Conservation (phyloP, 805 yeast genomes). For the Metschnikowia baotianmanensis region DNA sequence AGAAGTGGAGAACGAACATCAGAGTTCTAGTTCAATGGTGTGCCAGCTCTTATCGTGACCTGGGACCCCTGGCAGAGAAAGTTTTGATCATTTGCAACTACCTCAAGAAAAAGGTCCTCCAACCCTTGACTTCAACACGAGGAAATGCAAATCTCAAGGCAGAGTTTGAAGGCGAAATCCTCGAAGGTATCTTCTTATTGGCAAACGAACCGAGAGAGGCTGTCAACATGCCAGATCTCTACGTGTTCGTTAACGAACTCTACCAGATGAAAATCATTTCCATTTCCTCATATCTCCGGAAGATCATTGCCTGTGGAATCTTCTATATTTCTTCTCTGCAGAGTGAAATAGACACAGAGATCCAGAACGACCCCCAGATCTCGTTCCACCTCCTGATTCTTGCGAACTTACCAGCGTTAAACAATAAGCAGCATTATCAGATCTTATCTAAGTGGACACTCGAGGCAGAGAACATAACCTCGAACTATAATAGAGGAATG, state of each 20-base stretch:
- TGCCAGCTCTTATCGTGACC: constrained; percentile 35
- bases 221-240: constrained; percentile 27
- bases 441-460: constrained; percentile 49
- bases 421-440: constrained; percentile 54
- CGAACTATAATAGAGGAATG: constrained; percentile 40
- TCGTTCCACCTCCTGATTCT: constrained; percentile 54
- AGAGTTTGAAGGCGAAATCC: constrained; percentile 43
- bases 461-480: constrained; percentile 28
- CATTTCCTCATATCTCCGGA: constrained; percentile 68
- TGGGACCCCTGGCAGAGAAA: constrained; percentile 28
- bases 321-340: constrained; percentile 54
- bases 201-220: constrained; percentile 18
- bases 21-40: constrained; percentile 40
- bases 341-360: constrained; percentile 10
- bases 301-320: constrained; percentile 82
- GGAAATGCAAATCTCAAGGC: constrained; percentile 31
- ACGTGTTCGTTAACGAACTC: constrained; percentile 52
- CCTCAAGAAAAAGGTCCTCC: constrained; percentile 40
- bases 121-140: constrained; percentile 19
- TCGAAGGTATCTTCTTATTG: constrained; percentile 37
- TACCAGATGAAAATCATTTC: constrained; percentile 49
- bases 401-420: constrained; percentile 55
- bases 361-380: constrained; percentile 17
- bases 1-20: constrained; percentile 36
- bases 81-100: constrained; percentile 43